Evolutionary conservation across 2,329 filamentous ascomycete genomes (phyloP), one percentile per base, ranked within the genome.

Genomic region (Neophaeococcomyces aloes): DNA sequence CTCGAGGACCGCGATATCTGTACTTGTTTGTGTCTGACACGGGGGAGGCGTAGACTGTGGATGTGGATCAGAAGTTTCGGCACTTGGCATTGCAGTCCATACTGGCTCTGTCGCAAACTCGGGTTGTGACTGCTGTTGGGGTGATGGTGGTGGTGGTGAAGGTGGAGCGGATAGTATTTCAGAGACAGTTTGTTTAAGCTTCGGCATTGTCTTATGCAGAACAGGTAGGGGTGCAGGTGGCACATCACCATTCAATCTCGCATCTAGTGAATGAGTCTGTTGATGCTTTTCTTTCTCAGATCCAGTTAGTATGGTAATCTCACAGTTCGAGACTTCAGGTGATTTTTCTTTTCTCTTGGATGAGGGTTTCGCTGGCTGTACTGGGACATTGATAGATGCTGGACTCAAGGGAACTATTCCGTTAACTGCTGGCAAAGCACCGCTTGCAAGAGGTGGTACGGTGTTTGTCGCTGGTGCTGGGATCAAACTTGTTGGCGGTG

Each of bases 281-380:
- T 3, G 13, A 23, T 7, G 7, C 29, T 32, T 21, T 10, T 32
- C 38, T 29, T 41, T 41, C 4, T 32, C 29, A 6, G 11, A 13
- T 19, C 8, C 4, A 30, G 27, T 19, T 23, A 10, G 13, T 11
- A n/a, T 6, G 7, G 13, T 21, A n/a, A 17, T 32, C 27, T 41
- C 38, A 29, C 15, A 7, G 14, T 27, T 42, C 18, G 11, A 25
- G 21, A 29, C 27, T 32, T 42, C 39, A 7, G 39, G 29, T 21
- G 23, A 17, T 13, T 42, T 42, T 11, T 42, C 39, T 29, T 42
- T 42, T 30, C 34, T 42, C 21, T 31, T 42, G 15, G 39, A 8
- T 10, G 31, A 27, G 7, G 39, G 30, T n/a, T 42, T 42, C 3
- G 39, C 7, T 25, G 33, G 33, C 14, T 41, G 18, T 7, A 23